A percentile compares a stretch with the other conserved stretches of the same genome.
These are phyloP conservation scores for Condylostoma magnum DNA, from an alignment of 169 alveolate species.

Conservation along the genomic window DNA sequence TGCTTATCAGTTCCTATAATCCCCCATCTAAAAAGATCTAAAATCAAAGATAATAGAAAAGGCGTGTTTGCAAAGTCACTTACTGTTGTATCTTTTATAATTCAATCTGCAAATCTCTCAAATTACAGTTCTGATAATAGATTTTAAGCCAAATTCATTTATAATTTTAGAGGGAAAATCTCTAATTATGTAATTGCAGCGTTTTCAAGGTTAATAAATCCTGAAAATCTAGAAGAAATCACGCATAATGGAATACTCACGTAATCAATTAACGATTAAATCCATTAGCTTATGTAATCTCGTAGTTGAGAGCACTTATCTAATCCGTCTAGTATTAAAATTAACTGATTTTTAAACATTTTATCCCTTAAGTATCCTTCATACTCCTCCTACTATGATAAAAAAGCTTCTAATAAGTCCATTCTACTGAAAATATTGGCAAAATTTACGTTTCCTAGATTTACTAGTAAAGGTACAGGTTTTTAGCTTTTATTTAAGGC, in stretches of 20 bases:
- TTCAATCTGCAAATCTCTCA: conserved; percentile 11
- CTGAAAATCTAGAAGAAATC: neutral
- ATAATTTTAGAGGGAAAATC: conserved; percentile 11
- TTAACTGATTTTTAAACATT: conserved; percentile 1
- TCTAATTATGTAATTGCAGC: neutral
- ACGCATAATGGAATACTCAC: neutral
- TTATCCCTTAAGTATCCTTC: conserved; percentile 25
- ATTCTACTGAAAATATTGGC: conserved; percentile 4
- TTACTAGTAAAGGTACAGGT: conserved; percentile 22
- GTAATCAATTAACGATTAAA: neutral
- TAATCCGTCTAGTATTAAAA: conserved; percentile 15
- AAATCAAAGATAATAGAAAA: conserved; percentile 6
- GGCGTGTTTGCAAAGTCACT: conserved; percentile 24
- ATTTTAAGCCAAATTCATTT: conserved; percentile 25
- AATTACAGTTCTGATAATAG: conserved; percentile 16
- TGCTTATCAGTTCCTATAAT: conserved; percentile 6
- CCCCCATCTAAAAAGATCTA: conserved; percentile 31
- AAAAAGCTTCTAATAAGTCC: conserved; percentile 25
- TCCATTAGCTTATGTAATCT: no score
- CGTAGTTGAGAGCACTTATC: no score
- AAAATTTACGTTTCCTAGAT: neutral
- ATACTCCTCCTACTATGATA: conserved; percentile 1
- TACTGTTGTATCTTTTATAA: neutral
- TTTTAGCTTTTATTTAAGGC: neutral
- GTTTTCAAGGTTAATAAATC: neutral